Evolutionary conservation across 1,139 yeast genomes (phyloP).

Genomic region (Pichia terricola): DNA sequence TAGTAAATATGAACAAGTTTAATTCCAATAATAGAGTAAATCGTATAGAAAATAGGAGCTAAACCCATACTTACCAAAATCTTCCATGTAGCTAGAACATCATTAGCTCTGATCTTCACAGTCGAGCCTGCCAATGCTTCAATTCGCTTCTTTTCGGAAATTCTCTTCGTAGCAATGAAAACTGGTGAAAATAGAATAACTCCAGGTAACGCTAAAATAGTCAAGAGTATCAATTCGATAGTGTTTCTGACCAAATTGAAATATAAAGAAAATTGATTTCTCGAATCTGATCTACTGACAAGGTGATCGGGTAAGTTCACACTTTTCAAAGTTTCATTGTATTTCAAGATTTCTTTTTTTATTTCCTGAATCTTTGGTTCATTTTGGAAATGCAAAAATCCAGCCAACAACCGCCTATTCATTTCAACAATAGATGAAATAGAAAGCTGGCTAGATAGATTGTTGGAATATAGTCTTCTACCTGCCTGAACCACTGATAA

Average conservation of each 20-base stretch:
- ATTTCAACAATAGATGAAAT: conserved; percentile 79
- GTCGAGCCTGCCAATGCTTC: conserved; percentile 82
- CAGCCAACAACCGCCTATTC: conserved; percentile 75
- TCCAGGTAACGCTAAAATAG: conserved; percentile 74
- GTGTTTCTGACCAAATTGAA: conserved; percentile 38
- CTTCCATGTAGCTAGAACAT: conserved; percentile 95
- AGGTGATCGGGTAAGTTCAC: conserved; percentile 84
- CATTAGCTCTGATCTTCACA: conserved; percentile 85
- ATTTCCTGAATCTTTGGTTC: conserved; percentile 59
- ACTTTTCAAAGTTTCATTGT: conserved; percentile 57
- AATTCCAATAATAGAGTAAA: conserved; percentile 67
- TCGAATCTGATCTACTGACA: conserved; percentile 39
- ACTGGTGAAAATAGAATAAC: conserved; percentile 78
- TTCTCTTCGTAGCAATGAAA: conserved; percentile 63
- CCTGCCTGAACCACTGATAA: conserved; percentile 90
- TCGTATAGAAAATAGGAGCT: conserved; percentile 75
- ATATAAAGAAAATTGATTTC: conserved; percentile 32
- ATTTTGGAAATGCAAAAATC: conserved; percentile 65
- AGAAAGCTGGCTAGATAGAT: conserved; percentile 59
- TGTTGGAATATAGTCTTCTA: conserved; percentile 77
- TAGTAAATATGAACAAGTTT: conserved; percentile 30
- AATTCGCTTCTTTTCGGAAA: conserved; percentile 62
- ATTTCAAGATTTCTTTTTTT: conserved; percentile 51
- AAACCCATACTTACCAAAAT: conserved; percentile 79
- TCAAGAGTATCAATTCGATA: conserved; percentile 43